Conservation (phyloP, 345 rosid species). For the Limnanthes douglasii region DNA sequence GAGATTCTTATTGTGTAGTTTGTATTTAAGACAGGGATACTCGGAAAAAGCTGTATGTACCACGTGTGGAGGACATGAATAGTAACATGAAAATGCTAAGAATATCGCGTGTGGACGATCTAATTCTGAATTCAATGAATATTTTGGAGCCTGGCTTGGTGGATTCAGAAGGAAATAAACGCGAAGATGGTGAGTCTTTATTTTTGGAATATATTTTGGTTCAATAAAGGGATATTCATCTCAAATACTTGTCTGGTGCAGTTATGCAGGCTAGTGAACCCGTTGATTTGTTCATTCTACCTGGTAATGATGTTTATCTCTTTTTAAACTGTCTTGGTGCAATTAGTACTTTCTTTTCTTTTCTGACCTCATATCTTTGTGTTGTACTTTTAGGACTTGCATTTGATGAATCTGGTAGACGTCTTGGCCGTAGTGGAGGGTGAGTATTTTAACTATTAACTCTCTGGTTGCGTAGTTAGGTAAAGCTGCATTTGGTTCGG, state of each 20-base stretch:
- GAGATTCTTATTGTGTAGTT: background rate
- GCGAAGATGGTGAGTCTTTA: conserved; percentile 51
- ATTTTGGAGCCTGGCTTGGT: conserved; percentile 54
- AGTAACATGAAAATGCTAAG: conserved; percentile 52
- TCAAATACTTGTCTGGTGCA: conserved; percentile 10
- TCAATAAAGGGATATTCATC: no score
- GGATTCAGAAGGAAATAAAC: conserved; percentile 31
- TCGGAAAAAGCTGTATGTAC: conserved; percentile 47
- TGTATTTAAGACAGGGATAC: conserved; percentile 11
- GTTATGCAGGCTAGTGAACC: conserved; percentile 50
- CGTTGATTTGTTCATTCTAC: conserved; percentile 48
- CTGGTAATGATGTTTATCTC: conserved; percentile 20
- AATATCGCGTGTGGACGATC: conserved; percentile 37
- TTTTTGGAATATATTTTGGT: no score
- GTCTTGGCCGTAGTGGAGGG: conserved; percentile 45
- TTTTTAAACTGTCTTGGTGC: no score
- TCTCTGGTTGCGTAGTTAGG: no score
- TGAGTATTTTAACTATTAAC: no score
- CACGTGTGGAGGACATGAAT: conserved; percentile 62
- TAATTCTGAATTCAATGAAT: conserved; percentile 54
- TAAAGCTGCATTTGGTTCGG: no score
- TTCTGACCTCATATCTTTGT: no score
- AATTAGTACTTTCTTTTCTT: conserved; percentile 3
- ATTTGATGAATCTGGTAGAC: no score
- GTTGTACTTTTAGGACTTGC: no score